Evolutionary conservation across 805 yeast species (phyloP).

Genomic region (Lachancea waltii): DNA sequence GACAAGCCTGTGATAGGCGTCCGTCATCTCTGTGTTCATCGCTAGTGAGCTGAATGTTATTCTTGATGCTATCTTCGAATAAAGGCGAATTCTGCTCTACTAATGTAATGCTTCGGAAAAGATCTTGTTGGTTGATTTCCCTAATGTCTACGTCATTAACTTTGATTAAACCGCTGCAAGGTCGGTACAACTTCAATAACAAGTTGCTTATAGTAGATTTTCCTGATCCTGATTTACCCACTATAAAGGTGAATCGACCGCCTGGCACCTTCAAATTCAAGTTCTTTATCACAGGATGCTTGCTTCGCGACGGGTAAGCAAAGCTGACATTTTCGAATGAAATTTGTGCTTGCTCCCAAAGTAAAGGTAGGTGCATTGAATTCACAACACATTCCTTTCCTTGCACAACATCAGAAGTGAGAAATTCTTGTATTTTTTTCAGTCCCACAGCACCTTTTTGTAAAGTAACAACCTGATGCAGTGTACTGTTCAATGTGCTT

Average conservation of each 20-base stretch:
- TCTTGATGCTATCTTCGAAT: constrained; percentile 55
- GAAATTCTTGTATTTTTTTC: constrained; percentile 38
- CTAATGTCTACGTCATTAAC: constrained; percentile 49
- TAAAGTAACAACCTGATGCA: constrained; percentile 52
- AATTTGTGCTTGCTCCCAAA: constrained; percentile 27
- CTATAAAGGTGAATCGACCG: constrained; percentile 49
- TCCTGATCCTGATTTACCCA: constrained; percentile 91
- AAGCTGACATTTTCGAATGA: constrained; percentile 53
- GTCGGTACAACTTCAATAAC: constrained; percentile 51
- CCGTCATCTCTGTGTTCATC: constrained; percentile 21
- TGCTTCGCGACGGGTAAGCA: constrained; percentile 53
- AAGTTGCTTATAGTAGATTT: constrained; percentile 75
- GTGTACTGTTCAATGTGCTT: constrained; percentile 45
- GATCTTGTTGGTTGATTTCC: constrained; percentile 42
- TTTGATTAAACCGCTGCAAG: constrained; percentile 46
- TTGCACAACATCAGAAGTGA: constrained; percentile 19
- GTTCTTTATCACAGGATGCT: constrained; percentile 40
- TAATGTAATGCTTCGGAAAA: constrained; percentile 56
- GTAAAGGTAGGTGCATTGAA: background rate
- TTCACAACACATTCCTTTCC: background rate
- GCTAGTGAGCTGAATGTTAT: constrained; percentile 47
- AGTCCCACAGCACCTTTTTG: constrained; percentile 73
- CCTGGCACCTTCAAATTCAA: constrained; percentile 42
- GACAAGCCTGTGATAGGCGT: constrained; percentile 36
- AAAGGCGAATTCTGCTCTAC: constrained; percentile 67